Conservation (phyloP, 352 stramenopile genomes). For the Globisporangium cystogenes region DNA sequence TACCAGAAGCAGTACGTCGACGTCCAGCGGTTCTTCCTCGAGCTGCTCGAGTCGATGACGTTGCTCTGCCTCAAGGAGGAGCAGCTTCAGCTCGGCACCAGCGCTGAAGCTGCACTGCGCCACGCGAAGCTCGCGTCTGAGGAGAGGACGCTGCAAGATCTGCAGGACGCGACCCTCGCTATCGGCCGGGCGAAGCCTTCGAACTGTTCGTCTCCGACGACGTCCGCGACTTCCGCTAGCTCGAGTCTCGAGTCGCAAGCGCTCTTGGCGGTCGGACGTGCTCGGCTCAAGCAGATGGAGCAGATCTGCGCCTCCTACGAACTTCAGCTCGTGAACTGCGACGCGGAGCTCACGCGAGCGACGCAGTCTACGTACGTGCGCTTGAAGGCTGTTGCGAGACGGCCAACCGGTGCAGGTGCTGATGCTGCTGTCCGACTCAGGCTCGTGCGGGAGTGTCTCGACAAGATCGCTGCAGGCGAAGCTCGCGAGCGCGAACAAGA, state of each 20-base stretch:
- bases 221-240: constrained; percentile 3
- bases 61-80: constrained; percentile 32
- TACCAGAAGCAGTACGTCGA: constrained; percentile 51
- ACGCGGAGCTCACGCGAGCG: constrained; percentile 41
- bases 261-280: constrained; percentile 28
- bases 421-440: constrained; percentile 1
- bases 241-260: constrained; percentile 37
- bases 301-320: constrained; percentile 40
- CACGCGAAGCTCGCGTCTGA: constrained; percentile 21
- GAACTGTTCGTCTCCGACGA: not conserved
- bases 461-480: constrained; percentile 32
- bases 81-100: constrained; percentile 18
- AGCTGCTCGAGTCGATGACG: constrained; percentile 43
- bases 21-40: constrained; percentile 42
- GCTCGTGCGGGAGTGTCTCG: constrained; percentile 28
- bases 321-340: constrained; percentile 36
- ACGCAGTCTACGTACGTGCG: constrained; percentile 31
- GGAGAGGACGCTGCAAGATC: constrained; percentile 43
- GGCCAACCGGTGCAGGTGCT: too few species aligned
- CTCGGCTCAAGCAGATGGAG: constrained; percentile 37
- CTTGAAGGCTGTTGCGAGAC: too few species aligned
- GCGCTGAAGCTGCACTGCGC: constrained; percentile 6
- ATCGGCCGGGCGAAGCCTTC: not conserved
- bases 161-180: constrained; percentile 23
- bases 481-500: constrained; percentile 21